Evolutionary conservation across 148 eudicot genomes (phyloP).

Genomic region (Diospyros lotus): DNA sequence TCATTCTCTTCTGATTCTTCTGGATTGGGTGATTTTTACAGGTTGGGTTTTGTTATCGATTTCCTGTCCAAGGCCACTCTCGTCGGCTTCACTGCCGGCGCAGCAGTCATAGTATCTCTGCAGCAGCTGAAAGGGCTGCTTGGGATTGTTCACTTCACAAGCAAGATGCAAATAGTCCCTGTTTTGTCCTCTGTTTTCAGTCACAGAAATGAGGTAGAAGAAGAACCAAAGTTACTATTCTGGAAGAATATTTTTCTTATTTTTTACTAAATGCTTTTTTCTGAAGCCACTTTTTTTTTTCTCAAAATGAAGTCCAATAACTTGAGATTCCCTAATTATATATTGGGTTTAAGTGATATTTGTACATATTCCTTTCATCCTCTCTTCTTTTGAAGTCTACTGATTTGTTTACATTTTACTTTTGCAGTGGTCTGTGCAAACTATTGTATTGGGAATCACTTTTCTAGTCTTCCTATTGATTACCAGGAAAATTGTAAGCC

Average conservation of each 20-base stretch:
- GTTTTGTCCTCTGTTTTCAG: slow-evolving; percentile 66
- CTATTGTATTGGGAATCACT: slow-evolving; percentile 66
- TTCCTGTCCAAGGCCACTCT: slow-evolving; percentile 91
- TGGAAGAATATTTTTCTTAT: not conserved
- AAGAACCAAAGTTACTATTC: too few relatives aligned
- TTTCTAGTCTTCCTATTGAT: slow-evolving; percentile 64
- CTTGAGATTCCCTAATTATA: too few relatives aligned
- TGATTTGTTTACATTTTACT: not conserved
- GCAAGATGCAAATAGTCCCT: slow-evolving; percentile 77
- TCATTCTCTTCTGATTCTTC: not conserved
- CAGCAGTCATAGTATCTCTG: slow-evolving; percentile 81
- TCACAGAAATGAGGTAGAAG: slow-evolving; percentile 54
- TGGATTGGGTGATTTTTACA: slow-evolving; percentile 23
- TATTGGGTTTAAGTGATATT: too few relatives aligned
- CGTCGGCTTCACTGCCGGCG: slow-evolving; percentile 94
- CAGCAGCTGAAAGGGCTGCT: slow-evolving; percentile 93
- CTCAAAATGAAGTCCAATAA: too few relatives aligned
- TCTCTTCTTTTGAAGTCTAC: not conserved
- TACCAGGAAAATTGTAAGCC: slow-evolving; percentile 71
- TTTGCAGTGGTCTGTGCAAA: slow-evolving; percentile 94
- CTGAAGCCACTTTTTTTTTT: too few relatives aligned
- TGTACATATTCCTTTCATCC: too few relatives aligned
- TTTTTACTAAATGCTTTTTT: not conserved
- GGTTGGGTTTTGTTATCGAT: slow-evolving; percentile 92
- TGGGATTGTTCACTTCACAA: slow-evolving; percentile 84